Conservation (phyloP, 2,329 filamentous ascomycete species). For the Zasmidium citrigriseum region DNA sequence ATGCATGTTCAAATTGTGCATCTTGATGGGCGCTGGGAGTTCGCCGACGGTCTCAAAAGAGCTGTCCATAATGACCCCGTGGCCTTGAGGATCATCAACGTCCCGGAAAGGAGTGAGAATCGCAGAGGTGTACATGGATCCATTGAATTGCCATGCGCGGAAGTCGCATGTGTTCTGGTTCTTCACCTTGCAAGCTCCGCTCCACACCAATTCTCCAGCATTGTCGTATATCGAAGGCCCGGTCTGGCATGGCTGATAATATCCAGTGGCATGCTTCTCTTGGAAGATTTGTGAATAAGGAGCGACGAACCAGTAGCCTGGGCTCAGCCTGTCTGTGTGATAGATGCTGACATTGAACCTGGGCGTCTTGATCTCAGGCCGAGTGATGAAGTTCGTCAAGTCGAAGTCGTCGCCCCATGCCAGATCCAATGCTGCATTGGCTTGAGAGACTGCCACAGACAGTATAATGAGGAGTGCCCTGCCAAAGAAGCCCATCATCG, state of each 20-base stretch:
- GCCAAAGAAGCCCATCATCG: too few relatives aligned
- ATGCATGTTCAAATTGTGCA: constrained; percentile 35
- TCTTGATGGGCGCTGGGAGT: not conserved
- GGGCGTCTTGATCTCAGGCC: constrained; percentile 26
- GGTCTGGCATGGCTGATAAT: constrained; percentile 6
- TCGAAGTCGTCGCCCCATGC: too few relatives aligned
- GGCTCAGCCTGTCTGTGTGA: constrained; percentile 8
- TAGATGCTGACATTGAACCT: constrained; percentile 49
- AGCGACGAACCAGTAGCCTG: constrained; percentile 20
- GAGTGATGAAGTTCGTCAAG: too few relatives aligned
- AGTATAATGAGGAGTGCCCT: too few relatives aligned
- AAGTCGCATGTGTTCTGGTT: constrained; percentile 16
- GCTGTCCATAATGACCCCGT: constrained; percentile 12
- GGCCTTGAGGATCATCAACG: constrained; percentile 4
- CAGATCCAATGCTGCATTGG: too few relatives aligned
- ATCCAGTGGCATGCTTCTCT: not conserved
- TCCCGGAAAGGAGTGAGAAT: constrained; percentile 4
- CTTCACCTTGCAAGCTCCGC: not conserved
- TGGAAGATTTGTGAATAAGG: constrained; percentile 12
- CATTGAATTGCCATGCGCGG: constrained; percentile 7
- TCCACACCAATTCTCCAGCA: constrained; percentile 6
- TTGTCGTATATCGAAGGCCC: constrained; percentile 9
- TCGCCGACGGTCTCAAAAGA: not conserved
- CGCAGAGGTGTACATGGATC: constrained; percentile 3
- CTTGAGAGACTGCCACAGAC: too few relatives aligned